Evolutionary conservation across 2,329 filamentous ascomycete genomes (phyloP).

Genomic region (Aspergillus pseudoglaucus): DNA sequence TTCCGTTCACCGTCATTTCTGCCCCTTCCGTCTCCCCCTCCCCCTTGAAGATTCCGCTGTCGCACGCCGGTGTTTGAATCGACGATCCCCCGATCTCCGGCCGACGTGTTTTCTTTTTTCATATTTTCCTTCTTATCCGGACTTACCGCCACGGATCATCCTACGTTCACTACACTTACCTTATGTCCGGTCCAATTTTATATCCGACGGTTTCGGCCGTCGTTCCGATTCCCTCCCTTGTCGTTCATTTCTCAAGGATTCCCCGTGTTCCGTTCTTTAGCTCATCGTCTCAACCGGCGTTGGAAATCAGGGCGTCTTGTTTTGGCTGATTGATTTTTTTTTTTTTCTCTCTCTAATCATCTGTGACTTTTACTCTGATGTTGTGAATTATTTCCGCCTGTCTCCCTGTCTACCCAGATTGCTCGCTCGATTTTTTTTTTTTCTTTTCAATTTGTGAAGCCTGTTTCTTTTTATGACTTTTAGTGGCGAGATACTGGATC

Average conservation of each 20-base stretch:
- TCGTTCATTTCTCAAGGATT: constrained; percentile 12
- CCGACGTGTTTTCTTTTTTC: not conserved
- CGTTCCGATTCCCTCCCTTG: constrained; percentile 9
- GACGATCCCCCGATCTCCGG: not conserved
- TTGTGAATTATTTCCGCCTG: constrained; percentile 3
- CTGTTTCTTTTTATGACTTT: constrained; percentile 19
- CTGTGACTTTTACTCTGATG: not conserved
- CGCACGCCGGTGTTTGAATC: not conserved
- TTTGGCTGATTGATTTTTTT: constrained; percentile 25
- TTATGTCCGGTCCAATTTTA: constrained; percentile 10
- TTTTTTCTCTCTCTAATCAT: constrained; percentile 1
- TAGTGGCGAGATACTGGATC: constrained; percentile 1
- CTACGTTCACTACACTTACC: constrained; percentile 4
- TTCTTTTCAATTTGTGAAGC: constrained; percentile 7
- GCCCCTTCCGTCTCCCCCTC: constrained; percentile 6
- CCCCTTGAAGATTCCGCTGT: not conserved
- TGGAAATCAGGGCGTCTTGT: constrained; percentile 34
- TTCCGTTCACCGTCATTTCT: constrained; percentile 10
- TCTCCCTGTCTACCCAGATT: not conserved
- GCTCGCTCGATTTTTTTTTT: constrained; percentile 1
- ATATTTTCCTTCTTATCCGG: constrained; percentile 1
- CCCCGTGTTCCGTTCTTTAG: constrained; percentile 19
- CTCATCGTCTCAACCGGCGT: constrained; percentile 32
- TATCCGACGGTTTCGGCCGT: constrained; percentile 2
- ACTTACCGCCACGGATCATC: not conserved